Evolutionary conservation across 1,139 yeast genomes (phyloP).

Genomic region (Debaryomycetaceae sp.): DNA sequence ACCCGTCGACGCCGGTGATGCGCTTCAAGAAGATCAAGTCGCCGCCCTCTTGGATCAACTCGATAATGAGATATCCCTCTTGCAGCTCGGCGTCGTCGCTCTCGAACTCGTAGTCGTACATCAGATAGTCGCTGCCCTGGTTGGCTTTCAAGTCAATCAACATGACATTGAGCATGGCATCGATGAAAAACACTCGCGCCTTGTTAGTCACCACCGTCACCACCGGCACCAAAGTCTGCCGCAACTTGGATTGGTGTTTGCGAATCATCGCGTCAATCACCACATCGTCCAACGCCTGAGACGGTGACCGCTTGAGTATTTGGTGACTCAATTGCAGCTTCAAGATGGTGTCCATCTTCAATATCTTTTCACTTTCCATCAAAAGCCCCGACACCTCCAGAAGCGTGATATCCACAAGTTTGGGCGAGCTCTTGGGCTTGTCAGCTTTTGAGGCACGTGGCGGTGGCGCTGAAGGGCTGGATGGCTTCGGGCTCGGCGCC

Average conservation of each 20-base stretch:
- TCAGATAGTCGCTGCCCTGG: slow-evolving; percentile 60
- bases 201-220: slow-evolving; percentile 46
- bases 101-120: slow-evolving; percentile 74
- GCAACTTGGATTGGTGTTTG: slow-evolving; percentile 31
- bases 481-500: neutral
- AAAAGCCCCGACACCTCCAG: slow-evolving; percentile 33
- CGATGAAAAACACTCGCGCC: slow-evolving; percentile 43
- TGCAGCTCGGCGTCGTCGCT: slow-evolving; percentile 21
- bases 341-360: slow-evolving; percentile 37
- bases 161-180: slow-evolving; percentile 33
- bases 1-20: slow-evolving; percentile 20
- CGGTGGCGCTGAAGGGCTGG: slow-evolving; percentile 1
- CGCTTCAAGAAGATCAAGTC: slow-evolving; percentile 57
- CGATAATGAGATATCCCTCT: slow-evolving; percentile 62
- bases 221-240: slow-evolving; percentile 32
- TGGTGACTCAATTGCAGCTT: slow-evolving; percentile 33
- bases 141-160: slow-evolving; percentile 44
- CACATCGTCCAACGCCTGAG: slow-evolving; percentile 29
- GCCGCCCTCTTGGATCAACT: slow-evolving; percentile 52
- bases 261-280: slow-evolving; percentile 40
- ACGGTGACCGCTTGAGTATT: slow-evolving; percentile 17
- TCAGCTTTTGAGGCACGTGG: slow-evolving; percentile 5
- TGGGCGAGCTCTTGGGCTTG: slow-evolving; percentile 3
- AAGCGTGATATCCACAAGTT: no score
- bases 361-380: slow-evolving; percentile 34